Conservation (phyloP, 2,329 filamentous ascomycete genomes). For the Diaporthe capsici region DNA sequence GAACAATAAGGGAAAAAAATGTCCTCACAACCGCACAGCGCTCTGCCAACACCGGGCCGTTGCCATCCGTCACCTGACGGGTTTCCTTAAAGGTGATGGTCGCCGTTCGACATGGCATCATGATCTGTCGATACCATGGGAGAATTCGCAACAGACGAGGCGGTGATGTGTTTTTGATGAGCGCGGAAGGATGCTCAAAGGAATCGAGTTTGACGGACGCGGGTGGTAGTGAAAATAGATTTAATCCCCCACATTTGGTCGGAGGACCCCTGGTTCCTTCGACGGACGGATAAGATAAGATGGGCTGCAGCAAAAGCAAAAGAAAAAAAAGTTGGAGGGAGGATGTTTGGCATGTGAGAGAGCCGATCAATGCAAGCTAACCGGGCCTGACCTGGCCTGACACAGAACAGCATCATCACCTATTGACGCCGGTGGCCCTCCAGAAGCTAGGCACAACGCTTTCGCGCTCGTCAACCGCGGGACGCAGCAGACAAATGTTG, state of each 20-base stretch:
- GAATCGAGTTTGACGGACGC: not conserved
- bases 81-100: slow-evolving; percentile 1
- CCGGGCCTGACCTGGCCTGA: slow-evolving; percentile 5
- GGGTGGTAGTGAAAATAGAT: slow-evolving; percentile 21
- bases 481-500: slow-evolving; percentile 1
- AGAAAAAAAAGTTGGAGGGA: slow-evolving; percentile 4
- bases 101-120: slow-evolving; percentile 23
- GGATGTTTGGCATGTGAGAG: slow-evolving; percentile 32
- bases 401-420: slow-evolving; percentile 12
- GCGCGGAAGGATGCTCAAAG: not conserved
- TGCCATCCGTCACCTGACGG: slow-evolving; percentile 15
- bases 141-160: not conserved
- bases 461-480: not conserved
- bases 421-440: slow-evolving; percentile 9
- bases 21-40: not conserved
- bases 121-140: slow-evolving; percentile 23
- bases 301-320: not conserved
- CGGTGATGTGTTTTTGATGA: slow-evolving; percentile 23
- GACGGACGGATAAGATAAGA: slow-evolving; percentile 35
- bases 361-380: slow-evolving; percentile 19
- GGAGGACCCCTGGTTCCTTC: slow-evolving; percentile 24
- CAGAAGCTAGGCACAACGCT: slow-evolving; percentile 12
- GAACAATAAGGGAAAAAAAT: not conserved
- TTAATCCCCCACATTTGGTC: slow-evolving; percentile 12
- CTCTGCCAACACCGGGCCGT: not conserved